Base-by-base conservation (phyloP, 2,329 filamentous ascomycete species). In the Bipolaris oryzae region DNA sequence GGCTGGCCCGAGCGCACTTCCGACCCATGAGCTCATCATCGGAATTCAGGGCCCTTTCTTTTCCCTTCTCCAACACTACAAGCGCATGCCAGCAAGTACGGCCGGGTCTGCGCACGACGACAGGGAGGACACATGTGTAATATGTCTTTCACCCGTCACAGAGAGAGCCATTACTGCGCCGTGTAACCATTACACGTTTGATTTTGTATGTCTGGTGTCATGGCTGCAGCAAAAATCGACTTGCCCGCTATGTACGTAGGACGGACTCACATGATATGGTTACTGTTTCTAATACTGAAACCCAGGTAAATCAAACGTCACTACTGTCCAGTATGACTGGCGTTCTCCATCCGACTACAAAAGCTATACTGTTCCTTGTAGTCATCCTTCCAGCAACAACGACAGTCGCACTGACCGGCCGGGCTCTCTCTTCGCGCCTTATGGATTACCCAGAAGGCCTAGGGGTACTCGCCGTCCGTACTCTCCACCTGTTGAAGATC, bases 201-300 rank as follows among this genome's bases (percentile, higher is more conserved):
- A 97, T 79, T 96, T 92, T 71, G 75, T 91, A 11, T 98, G 93
- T 74, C 84, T 96, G 5, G 78, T 88, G 20, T 92, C 84, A 76
- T 97, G 94, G 93, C 80, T 96, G 5, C 84, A 92, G 64, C 81
- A 89, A 61, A 84, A 85, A 9, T 81, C 87, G 0, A 84, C 81
- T 45, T 97, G 93, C 70, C 93, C 94, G 16, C 81, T 97, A 50
- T 98, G 93, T 85, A 88, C 80, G 87, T 31, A 31, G 34, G 16
- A 11, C n/a, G 67, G 6, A 23, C 16, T 11, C 5, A n/a, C 5
- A 5, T n/a, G 1, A 25, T 21, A 28, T 11, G 72, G 1, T 1
- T 1, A 31, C 33, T 25, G 31, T 47, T 6, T 31, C 45, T 48
- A 43, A 43, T 31, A 13, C 15, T 33, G 2, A 3, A 7, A 5